Evolutionary conservation across 306 rosid species (phyloP), one percentile per base, ranked within the genome.

Genomic region (Fragaria nilgerrensis): DNA sequence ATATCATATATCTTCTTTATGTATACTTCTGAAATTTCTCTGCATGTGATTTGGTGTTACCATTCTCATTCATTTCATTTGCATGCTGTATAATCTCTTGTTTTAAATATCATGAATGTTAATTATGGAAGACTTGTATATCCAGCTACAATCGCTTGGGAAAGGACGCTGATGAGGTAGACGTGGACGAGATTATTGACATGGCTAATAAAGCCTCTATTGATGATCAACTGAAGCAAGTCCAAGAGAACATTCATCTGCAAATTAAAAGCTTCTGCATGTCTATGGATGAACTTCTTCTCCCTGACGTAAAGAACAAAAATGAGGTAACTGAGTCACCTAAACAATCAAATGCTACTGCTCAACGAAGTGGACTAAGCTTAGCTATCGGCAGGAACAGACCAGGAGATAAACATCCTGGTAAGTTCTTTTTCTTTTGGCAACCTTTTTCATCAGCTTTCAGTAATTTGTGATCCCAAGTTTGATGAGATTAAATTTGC

Each of bases 101-200:
- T 44, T 14, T 55, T 41, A 22, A 23, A 59, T 53, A 25, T 41
- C 17, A 75, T 61, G 41, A 62, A 72, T 75, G 68, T 82, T 82
- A 41, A 63, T 86, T 65, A 87, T 80, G 70, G 47, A 86, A 86
- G 76, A 78, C 65, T 82, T 85, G 64, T 70, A 84, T 78, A 55
- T 87, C 61, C 85, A 92, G 98, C 88, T 92, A 89, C 84, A 89
- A 89, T 70, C 89, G 77, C 29, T 84, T 95, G 89, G 99, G 96
- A 75, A 84, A 74, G 82, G 72, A 77, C 65, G 93, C 88, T 66
- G 88, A 80, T 17, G 93, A 90, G 80, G 86, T 86, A 23, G 92
- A 85, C 67, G 89, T 86, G 0, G 96, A 90, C 23, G 85, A 88
- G 87, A 88, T 92, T 66, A 88, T 92, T 82, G 88, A 89, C 76